These are phyloP conservation scores for Aspergillus sclerotialis DNA, from an alignment of 2,329 filamentous ascomycete genomes.

Conservation along the genomic window DNA sequence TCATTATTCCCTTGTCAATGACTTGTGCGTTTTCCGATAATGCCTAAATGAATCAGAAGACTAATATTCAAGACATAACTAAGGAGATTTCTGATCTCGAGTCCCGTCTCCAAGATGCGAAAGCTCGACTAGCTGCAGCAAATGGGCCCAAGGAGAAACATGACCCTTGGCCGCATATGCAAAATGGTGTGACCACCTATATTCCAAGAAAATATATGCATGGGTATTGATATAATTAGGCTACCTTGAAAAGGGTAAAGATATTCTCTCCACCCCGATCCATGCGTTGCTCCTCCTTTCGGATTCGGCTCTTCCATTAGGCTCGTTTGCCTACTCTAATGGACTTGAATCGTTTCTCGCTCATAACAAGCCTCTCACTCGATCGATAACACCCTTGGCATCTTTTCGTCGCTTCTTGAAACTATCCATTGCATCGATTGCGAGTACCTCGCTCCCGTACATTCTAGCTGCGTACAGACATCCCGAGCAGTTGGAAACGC, in stretches of 20 bases:
- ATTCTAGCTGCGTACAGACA: slow-evolving; percentile 49
- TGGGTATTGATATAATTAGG: not conserved
- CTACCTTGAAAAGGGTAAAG: slow-evolving; percentile 1
- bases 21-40: slow-evolving; percentile 1
- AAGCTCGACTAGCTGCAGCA: slow-evolving; percentile 30
- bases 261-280: slow-evolving; percentile 19
- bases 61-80: slow-evolving; percentile 17
- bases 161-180: slow-evolving; percentile 1
- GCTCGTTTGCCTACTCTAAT: slow-evolving; percentile 60
- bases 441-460: slow-evolving; percentile 54
- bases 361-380: slow-evolving; percentile 42
- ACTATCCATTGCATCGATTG: slow-evolving; percentile 51
- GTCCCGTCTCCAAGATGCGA: slow-evolving; percentile 40
- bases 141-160: slow-evolving; percentile 5
- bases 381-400: slow-evolving; percentile 20
- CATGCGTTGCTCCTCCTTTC: slow-evolving; percentile 56
- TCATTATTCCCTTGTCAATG: not conserved
- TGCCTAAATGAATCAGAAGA: slow-evolving; percentile 16
- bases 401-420: slow-evolving; percentile 51
- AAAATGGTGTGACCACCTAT: slow-evolving; percentile 4
- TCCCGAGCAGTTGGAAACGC: slow-evolving; percentile 42
- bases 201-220: not conserved
- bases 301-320: slow-evolving; percentile 57
- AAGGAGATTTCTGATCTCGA: slow-evolving; percentile 43
- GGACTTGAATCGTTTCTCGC: slow-evolving; percentile 59